A percentile compares a stretch with the other conserved stretches of the same genome.
Conservation (phyloP, 148 eudicot species). For the Fagopyrum tataricum region DNA sequence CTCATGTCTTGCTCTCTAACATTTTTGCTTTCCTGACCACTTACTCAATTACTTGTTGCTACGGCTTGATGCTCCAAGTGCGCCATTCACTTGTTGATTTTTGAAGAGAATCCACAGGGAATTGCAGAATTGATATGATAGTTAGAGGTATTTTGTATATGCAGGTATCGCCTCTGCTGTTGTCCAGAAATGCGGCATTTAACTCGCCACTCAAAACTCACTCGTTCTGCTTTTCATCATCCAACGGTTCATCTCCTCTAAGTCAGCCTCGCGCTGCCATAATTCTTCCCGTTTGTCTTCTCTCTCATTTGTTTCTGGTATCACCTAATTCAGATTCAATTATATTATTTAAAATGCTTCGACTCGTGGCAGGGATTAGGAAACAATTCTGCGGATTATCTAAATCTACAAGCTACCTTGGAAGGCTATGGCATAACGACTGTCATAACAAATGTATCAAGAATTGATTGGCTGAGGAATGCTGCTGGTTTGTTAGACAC, state of each 20-base stretch:
- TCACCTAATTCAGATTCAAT: not conserved
- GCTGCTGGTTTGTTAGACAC: slow-evolving; percentile 92
- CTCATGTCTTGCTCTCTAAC: not conserved
- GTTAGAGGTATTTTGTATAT: not conserved
- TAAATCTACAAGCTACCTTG: slow-evolving; percentile 46
- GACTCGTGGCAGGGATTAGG: slow-evolving; percentile 56
- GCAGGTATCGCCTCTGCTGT: not conserved
- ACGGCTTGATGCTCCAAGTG: too few species aligned
- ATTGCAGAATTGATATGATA: not conserved
- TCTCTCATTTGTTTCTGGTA: slow-evolving; percentile 4
- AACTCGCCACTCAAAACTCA: not conserved
- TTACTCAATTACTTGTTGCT: too few species aligned
- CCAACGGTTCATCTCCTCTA: not conserved
- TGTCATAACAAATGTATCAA: slow-evolving; percentile 67
- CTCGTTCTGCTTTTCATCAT: not conserved
- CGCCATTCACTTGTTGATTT: too few species aligned
- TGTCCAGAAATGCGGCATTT: not conserved
- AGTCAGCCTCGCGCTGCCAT: slow-evolving; percentile 57
- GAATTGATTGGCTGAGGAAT: slow-evolving; percentile 92
- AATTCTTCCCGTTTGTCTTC: slow-evolving; percentile 47
- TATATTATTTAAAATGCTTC: not conserved
- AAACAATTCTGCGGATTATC: slow-evolving; percentile 71
- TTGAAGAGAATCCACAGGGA: too few species aligned
- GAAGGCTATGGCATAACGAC: slow-evolving; percentile 63
- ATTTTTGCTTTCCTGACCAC: too few species aligned